These are phyloP conservation scores for Mycena sanguinolenta DNA, from an alignment of 768 basidiomycete genomes.

Conservation along the genomic window DNA sequence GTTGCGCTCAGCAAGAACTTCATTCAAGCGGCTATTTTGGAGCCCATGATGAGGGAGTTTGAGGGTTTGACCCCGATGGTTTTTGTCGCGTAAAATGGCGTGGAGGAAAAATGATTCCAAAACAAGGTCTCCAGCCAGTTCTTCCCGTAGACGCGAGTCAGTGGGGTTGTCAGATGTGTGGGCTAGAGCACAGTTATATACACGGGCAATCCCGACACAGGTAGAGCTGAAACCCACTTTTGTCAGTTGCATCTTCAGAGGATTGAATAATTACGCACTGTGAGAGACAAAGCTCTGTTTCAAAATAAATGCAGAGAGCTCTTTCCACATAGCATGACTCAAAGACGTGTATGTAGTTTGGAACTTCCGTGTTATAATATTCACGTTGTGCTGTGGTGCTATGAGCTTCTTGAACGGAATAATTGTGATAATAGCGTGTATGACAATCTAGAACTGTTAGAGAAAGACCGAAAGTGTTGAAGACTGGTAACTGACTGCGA, in stretches of 20 bases:
- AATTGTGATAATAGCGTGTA: background rate
- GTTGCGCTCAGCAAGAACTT: conserved; percentile 17
- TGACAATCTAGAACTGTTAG: background rate
- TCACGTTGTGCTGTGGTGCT: background rate
- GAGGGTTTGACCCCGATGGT: background rate
- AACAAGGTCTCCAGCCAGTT: background rate
- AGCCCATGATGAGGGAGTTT: background rate
- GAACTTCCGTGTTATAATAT: background rate
- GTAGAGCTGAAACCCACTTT: no score
- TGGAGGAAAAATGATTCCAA: background rate
- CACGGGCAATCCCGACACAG: background rate
- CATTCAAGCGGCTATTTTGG: conserved; percentile 3
- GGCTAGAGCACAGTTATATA: background rate
- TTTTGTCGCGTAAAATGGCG: background rate
- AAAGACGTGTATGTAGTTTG: background rate
- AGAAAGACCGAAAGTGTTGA: background rate
- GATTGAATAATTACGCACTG: no score
- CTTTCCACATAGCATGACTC: background rate
- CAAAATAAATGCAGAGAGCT: background rate
- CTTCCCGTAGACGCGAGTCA: background rate
- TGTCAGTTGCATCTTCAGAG: no score
- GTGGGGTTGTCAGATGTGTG: background rate
- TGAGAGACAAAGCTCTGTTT: background rate
- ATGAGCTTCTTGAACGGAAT: background rate
- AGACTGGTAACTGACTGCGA: background rate